These are phyloP conservation scores for Hymenoscyphus repandus DNA, from an alignment of 2,329 filamentous ascomycete genomes.

Conservation along the genomic window DNA sequence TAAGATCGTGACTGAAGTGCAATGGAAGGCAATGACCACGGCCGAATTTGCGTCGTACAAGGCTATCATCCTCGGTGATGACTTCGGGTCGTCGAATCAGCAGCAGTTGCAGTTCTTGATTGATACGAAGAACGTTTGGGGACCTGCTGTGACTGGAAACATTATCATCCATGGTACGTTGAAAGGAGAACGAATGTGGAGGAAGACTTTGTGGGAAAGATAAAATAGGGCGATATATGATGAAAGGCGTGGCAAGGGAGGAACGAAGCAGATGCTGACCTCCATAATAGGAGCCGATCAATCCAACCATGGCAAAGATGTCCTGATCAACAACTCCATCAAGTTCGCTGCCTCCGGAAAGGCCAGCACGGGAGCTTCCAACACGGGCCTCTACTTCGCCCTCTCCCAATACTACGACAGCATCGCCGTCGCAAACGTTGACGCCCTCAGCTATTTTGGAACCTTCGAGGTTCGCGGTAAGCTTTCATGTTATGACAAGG, in stretches of 20 bases:
- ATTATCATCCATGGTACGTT: conserved; percentile 36
- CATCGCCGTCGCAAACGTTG: conserved; percentile 23
- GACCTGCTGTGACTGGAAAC: conserved; percentile 37
- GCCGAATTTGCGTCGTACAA: conserved; percentile 41
- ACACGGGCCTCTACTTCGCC: conserved; percentile 38
- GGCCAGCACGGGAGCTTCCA: conserved; percentile 11
- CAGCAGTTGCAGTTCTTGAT: conserved; percentile 34
- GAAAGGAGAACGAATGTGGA: neutral
- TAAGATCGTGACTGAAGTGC: conserved; percentile 32
- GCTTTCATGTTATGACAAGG: conserved; percentile 37
- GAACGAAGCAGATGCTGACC: neutral
- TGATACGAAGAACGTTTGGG: conserved; percentile 36
- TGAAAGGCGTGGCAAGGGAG: too few relatives aligned
- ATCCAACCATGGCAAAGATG: conserved; percentile 29
- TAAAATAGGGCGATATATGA: too few relatives aligned
- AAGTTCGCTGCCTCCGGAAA: conserved; percentile 32
- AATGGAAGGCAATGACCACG: conserved; percentile 37
- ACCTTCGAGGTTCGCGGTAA: conserved; percentile 36
- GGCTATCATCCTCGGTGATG: conserved; percentile 40
- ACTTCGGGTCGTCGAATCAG: conserved; percentile 29
- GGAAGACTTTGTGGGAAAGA: too few relatives aligned
- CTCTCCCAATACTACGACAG: conserved; percentile 39
- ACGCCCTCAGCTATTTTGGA: conserved; percentile 33
- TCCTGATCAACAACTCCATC: conserved; percentile 37
- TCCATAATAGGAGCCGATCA: conserved; percentile 33